These are phyloP conservation scores for Polyporus arcularius DNA, from an alignment of 768 basidiomycete genomes.

Conservation along the genomic window DNA sequence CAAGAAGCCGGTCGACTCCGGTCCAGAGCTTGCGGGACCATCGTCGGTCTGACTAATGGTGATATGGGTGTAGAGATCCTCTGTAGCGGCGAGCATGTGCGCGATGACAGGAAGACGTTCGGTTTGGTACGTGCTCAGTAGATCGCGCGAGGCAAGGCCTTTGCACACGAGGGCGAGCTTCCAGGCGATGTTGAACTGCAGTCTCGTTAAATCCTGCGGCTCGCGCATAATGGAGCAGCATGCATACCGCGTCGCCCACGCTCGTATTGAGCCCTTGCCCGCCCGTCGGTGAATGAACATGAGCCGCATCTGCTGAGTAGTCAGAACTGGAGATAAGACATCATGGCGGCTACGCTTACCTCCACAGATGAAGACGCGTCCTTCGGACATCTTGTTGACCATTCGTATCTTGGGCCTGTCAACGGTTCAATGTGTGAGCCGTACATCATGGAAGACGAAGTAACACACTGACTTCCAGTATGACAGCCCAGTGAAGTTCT, in stretches of 20 bases:
- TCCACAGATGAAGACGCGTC: constrained; percentile 48
- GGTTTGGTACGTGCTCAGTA: constrained; percentile 29
- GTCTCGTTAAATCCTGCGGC: background rate
- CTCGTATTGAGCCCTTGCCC: constrained; percentile 38
- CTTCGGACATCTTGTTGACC: constrained; percentile 42
- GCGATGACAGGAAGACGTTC: constrained; percentile 34
- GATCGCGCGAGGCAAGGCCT: constrained; percentile 23
- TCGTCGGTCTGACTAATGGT: background rate
- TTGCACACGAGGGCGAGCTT: constrained; percentile 33
- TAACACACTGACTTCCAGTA: constrained; percentile 30
- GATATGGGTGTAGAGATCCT: constrained; percentile 11
- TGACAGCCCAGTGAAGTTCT: constrained; percentile 24
- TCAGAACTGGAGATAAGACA: background rate
- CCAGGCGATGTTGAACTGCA: constrained; percentile 33
- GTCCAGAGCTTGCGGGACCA: background rate
- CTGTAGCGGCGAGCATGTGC: constrained; percentile 30
- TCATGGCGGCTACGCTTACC: constrained; percentile 33
- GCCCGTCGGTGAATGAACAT: constrained; percentile 47
- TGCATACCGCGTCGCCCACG: constrained; percentile 26
- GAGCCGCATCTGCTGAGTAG: constrained; percentile 46
- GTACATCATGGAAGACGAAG: background rate
- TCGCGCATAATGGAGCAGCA: no score
- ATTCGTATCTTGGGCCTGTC: constrained; percentile 49
- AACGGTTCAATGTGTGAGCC: background rate
- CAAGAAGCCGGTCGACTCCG: constrained; percentile 20